Evolutionary conservation across 495 filamentous ascomycete genomes (phyloP).

Genomic region (Penicillium coffeae): DNA sequence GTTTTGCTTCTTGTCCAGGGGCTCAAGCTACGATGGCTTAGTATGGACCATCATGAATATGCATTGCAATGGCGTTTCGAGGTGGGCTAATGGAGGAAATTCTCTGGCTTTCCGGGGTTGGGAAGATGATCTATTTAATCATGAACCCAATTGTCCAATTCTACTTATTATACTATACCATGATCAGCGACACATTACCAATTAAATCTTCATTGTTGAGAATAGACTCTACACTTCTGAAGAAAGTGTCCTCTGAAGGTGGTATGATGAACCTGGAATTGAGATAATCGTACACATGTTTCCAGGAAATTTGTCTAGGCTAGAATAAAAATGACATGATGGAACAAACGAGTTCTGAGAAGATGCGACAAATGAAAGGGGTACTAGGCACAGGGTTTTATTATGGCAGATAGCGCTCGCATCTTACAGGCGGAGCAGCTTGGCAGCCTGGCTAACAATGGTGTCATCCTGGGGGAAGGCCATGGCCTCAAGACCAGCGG

Average conservation of each 20-base stretch:
- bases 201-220: slow-evolving; percentile 9
- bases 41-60: not conserved
- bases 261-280: not conserved
- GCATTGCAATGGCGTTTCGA: not conserved
- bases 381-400: slow-evolving; percentile 36
- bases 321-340: slow-evolving; percentile 27
- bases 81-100: not conserved
- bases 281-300: slow-evolving; percentile 40
- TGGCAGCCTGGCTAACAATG: slow-evolving; percentile 78
- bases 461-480: slow-evolving; percentile 81
- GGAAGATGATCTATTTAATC: too few species aligned
- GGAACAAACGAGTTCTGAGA: slow-evolving; percentile 22
- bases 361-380: slow-evolving; percentile 24
- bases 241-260: not conserved
- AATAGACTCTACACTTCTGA: not conserved
- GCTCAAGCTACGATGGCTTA: slow-evolving; percentile 5
- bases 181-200: not conserved
- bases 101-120: too few species aligned
- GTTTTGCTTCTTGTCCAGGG: slow-evolving; percentile 38
- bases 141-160: too few species aligned
- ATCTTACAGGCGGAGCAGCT: slow-evolving; percentile 71
- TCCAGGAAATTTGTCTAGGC: slow-evolving; percentile 27
- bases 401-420: slow-evolving; percentile 20
- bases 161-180: not conserved
- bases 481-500: slow-evolving; percentile 82